A percentile compares a stretch with the other conserved stretches of the same genome.
Evolutionary conservation across 805 yeast species (phyloP).

Genomic region (Pichia californica): DNA sequence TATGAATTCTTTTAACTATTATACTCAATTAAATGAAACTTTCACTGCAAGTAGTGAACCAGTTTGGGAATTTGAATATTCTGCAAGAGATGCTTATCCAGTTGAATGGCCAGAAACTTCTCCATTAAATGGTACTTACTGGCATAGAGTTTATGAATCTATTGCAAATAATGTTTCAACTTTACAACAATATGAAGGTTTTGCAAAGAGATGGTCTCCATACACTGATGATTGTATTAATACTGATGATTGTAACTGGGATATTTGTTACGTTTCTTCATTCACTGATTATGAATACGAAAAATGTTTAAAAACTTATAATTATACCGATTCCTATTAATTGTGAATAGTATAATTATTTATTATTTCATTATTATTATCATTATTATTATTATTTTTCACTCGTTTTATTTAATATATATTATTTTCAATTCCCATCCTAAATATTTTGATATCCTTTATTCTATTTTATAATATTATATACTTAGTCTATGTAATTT

Average conservation of each 20-base stretch:
- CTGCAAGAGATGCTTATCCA: constrained; percentile 54
- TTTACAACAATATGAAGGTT: constrained; percentile 44
- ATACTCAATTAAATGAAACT: constrained; percentile 53
- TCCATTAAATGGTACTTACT: constrained; percentile 63
- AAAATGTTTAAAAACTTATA: constrained; percentile 4
- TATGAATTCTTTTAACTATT: constrained; percentile 54
- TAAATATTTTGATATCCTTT: too few relatives aligned
- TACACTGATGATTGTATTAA: constrained; percentile 43
- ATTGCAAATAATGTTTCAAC: constrained; percentile 37
- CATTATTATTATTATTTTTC: not conserved
- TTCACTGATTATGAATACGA: constrained; percentile 31
- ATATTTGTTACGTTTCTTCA: constrained; percentile 37
- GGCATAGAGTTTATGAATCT: constrained; percentile 50
- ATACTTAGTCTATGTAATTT: not conserved
- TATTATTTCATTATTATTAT: not conserved
- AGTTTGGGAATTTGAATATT: constrained; percentile 56
- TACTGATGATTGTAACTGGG: constrained; percentile 39
- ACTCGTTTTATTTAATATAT: too few relatives aligned
- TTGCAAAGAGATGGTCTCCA: constrained; percentile 51
- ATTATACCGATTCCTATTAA: not conserved
- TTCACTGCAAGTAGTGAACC: constrained; percentile 53
- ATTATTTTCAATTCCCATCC: too few relatives aligned
- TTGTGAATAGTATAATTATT: not conserved
- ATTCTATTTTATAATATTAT: not conserved
- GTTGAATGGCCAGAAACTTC: constrained; percentile 51